Percentiles rank a stretch among this genome's conserved stretches.
phyloP scores from a whole-genome alignment of 441 rosid genomes.

The Sinapis alba region DNA sequence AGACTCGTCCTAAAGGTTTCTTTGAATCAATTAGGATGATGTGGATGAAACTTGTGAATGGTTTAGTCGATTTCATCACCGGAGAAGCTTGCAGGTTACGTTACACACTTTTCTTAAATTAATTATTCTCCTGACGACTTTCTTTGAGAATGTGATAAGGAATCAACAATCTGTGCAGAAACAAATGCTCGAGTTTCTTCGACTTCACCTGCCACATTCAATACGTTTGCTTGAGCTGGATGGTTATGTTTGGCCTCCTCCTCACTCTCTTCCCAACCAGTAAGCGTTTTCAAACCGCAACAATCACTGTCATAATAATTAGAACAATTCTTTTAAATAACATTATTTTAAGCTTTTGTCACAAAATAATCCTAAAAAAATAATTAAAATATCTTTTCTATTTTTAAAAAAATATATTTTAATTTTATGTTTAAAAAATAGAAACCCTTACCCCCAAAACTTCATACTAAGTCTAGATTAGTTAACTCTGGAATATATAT shows the following conservation, averaged over 20 bases:
- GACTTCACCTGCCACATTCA: conserved; percentile 93
- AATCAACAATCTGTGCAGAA: conserved; percentile 42
- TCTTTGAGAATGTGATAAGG: conserved; percentile 1
- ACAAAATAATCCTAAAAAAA: too few species aligned
- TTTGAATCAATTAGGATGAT: conserved; percentile 60
- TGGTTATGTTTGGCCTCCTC: conserved; percentile 75
- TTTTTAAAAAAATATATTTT: too few species aligned
- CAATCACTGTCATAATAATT: background rate
- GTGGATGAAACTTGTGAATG: conserved; percentile 70
- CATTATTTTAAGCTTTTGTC: too few species aligned
- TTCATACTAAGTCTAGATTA: too few species aligned
- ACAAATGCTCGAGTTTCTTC: conserved; percentile 77
- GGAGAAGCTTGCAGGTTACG: conserved; percentile 83
- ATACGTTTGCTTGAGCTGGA: conserved; percentile 89
- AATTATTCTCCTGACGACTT: background rate
- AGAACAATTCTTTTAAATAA: too few species aligned
- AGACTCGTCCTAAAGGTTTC: conserved; percentile 60
- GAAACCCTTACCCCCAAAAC: too few species aligned
- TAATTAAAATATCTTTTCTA: too few species aligned
- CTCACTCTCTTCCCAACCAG: conserved; percentile 78
- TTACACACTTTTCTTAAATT: background rate
- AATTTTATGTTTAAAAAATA: too few species aligned
- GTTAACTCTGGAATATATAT: too few species aligned
- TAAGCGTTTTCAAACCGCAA: conserved; percentile 32
- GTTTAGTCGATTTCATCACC: conserved; percentile 67